Evolutionary conservation across 2,329 filamentous ascomycete species (phyloP), one percentile per base, ranked within the genome.

Genomic region (Dothistroma septosporum): DNA sequence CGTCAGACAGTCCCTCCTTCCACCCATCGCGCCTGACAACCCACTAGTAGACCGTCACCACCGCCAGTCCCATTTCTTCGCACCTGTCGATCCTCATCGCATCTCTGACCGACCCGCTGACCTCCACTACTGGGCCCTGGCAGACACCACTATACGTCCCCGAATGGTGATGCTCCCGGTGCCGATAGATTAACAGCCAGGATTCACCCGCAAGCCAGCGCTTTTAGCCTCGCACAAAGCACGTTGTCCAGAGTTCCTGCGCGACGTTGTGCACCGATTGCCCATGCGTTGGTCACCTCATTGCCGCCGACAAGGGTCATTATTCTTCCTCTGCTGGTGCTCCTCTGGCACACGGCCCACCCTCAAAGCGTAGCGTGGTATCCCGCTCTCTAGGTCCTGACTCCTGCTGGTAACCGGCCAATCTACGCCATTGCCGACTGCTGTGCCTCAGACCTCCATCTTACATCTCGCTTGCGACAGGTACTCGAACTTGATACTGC

Each of bases 121-220:
- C 53, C 57, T 62, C 59, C 55, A 35, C 28, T 53, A 48, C 58
- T 55, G 60, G 49, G 11, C 59, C 59, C 9, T 44, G 6, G 24
- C 6, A 28, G 24, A 44, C 41, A 44, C 41, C 14, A 44, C 41
- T 6, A n/a, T 19, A 44, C 55, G 58, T 61, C 58, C 63, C 59
- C 61, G 62, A 66, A 64, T 53, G 63, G 66, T 63, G 55, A 57
- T 64, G 61, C 60, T 68, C 63, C 68, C 62, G 67, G 60, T 46
- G 50, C 60, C 63, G 61, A 68, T 68, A 69, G 69, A 72, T 72
- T 68, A 65, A 61, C 69, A 64, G 61, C 69, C 64, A 68, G 68
- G 67, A 68, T 70, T 62, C 53, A 57, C 59, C 60, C 61, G 62
- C 68, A 62, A 57, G 57, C 61, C 65, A 61, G 59, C 61, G 60